A percentile compares a stretch with the other conserved stretches of the same genome.
Evolutionary conservation across 2,329 filamentous ascomycete species (phyloP).

Genomic region (Trichothecium roseum): DNA sequence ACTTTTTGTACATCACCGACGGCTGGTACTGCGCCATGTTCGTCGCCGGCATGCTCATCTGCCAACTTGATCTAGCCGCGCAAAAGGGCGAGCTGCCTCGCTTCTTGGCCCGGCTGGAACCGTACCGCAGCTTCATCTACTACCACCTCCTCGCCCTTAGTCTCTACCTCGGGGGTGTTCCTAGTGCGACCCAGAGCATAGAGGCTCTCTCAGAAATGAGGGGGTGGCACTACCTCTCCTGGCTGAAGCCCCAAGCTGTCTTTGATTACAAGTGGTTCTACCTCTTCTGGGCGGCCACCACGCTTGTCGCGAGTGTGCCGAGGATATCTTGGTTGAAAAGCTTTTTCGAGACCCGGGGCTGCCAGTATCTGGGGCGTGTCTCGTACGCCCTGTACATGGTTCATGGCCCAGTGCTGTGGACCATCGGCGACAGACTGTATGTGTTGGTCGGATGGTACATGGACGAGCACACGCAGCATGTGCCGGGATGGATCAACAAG

Average conservation of each 20-base stretch:
- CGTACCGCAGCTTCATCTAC: constrained; percentile 39
- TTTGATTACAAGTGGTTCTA: constrained; percentile 61
- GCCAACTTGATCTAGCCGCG: constrained; percentile 49
- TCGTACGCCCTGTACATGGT: constrained; percentile 55
- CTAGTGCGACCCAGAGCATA: constrained; percentile 37
- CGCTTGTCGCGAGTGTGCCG: constrained; percentile 44
- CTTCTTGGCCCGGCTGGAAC: constrained; percentile 32
- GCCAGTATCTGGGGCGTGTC: constrained; percentile 51
- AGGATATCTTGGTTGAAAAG: constrained; percentile 46
- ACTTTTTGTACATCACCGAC: constrained; percentile 59
- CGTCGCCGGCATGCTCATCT: constrained; percentile 48
- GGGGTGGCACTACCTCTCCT: constrained; percentile 51
- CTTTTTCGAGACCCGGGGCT: constrained; percentile 48
- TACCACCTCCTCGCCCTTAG: constrained; percentile 40
- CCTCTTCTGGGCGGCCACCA: constrained; percentile 48
- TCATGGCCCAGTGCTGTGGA: constrained; percentile 51
- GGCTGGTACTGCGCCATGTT: constrained; percentile 54
- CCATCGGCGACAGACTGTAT: constrained; percentile 53
- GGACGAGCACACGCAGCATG: constrained; percentile 33
- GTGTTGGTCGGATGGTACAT: constrained; percentile 46
- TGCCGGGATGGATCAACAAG: constrained; percentile 46
- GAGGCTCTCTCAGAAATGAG: constrained; percentile 39
- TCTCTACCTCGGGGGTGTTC: constrained; percentile 51
- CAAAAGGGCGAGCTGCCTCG: constrained; percentile 37
- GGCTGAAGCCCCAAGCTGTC: constrained; percentile 54